phyloP scores from a whole-genome alignment of 2,329 filamentous ascomycete genomes.

The Akanthomyces lecanii region DNA sequence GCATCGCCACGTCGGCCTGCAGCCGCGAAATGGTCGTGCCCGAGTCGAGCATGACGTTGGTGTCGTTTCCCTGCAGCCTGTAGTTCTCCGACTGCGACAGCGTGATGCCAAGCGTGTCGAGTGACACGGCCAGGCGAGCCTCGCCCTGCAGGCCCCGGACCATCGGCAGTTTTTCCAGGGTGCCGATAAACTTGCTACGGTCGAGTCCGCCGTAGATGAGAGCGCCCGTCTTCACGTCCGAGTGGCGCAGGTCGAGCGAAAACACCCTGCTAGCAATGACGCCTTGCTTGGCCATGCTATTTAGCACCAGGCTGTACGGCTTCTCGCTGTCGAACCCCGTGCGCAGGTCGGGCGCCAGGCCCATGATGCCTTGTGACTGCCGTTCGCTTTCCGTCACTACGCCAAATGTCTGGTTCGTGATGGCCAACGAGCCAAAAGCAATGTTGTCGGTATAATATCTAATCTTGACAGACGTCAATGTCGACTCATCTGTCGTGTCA shows the following conservation, averaged over 20 bases:
- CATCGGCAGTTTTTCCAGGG: conserved; percentile 40
- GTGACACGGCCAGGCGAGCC: conserved; percentile 33
- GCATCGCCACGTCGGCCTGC: conserved; percentile 38
- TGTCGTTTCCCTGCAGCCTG: conserved; percentile 28
- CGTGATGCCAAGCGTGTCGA: conserved; percentile 31
- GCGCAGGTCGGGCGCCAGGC: conserved; percentile 41
- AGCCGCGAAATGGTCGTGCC: conserved; percentile 49
- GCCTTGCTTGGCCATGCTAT: conserved; percentile 43
- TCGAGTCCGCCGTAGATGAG: conserved; percentile 53
- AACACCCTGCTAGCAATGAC: conserved; percentile 48
- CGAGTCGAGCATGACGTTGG: conserved; percentile 47
- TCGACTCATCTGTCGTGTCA: conserved; percentile 33
- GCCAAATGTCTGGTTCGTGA: conserved; percentile 48
- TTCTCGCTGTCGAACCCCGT: conserved; percentile 34
- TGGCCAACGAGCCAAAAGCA: conserved; percentile 40
- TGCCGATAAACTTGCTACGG: conserved; percentile 47
- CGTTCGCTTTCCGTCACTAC: conserved; percentile 41
- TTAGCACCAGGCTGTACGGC: conserved; percentile 52
- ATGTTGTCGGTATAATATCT: conserved; percentile 45
- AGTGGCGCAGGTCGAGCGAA: conserved; percentile 45
- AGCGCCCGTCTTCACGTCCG: conserved; percentile 41
- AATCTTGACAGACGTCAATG: conserved; percentile 37
- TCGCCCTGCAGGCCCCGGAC: conserved; percentile 34
- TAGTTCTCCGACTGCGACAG: conserved; percentile 23
- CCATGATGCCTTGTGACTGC: conserved; percentile 50